phyloP scores from a whole-genome alignment of 1,284 basidiomycete genomes.

The Leccinum ponderosum region DNA sequence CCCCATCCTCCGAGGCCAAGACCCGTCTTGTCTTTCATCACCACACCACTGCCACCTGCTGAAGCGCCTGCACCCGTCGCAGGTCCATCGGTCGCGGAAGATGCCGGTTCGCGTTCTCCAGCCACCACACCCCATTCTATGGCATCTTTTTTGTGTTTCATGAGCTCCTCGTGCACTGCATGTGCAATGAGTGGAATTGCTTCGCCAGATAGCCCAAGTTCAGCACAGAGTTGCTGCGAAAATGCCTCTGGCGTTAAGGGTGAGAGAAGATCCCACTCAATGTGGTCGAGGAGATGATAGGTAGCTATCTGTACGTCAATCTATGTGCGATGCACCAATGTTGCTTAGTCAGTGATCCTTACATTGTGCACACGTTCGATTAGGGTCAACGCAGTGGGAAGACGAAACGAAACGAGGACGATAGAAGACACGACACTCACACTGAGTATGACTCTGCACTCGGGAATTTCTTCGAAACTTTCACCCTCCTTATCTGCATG shows the following conservation, averaged over 20 bases:
- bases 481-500: slow-evolving; percentile 31
- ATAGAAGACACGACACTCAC: slow-evolving; percentile 48
- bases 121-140: slow-evolving; percentile 90
- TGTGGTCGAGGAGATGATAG: slow-evolving; percentile 89
- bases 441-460: slow-evolving; percentile 88
- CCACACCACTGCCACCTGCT: slow-evolving; percentile 24
- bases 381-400: slow-evolving; percentile 15
- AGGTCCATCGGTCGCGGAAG: slow-evolving; percentile 19
- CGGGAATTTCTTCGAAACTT: slow-evolving; percentile 65
- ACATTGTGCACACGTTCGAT: slow-evolving; percentile 17
- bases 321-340: slow-evolving; percentile 41
- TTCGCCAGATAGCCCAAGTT: slow-evolving; percentile 88
- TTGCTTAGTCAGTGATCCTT: slow-evolving; percentile 17
- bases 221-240: slow-evolving; percentile 76
- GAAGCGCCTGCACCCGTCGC: slow-evolving; percentile 28
- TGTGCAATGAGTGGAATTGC: slow-evolving; percentile 88
- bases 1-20: slow-evolving; percentile 71
- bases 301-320: slow-evolving; percentile 98
- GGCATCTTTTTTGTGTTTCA: slow-evolving; percentile 93
- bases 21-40: slow-evolving; percentile 78
- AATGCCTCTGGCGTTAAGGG: slow-evolving; percentile 90
- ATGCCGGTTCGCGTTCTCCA: slow-evolving; percentile 42
- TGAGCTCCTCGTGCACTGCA: slow-evolving; percentile 92
- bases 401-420: slow-evolving; percentile 4
- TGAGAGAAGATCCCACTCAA: slow-evolving; percentile 98